phyloP scores from a whole-genome alignment of 306 rosid species.

The Begonia fuchsioides region DNA sequence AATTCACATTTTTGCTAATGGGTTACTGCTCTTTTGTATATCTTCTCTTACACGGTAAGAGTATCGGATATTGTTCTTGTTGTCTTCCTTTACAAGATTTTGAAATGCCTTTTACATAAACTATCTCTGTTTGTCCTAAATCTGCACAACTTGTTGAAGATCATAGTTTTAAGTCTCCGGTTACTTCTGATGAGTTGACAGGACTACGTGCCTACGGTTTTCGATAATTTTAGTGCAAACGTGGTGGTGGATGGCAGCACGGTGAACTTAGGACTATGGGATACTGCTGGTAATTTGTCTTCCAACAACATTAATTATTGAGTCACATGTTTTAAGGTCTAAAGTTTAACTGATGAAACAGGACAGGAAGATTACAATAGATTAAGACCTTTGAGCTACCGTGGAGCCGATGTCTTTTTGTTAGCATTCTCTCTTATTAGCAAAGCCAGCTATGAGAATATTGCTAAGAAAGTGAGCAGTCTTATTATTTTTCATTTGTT shows the following conservation, averaged over 20 bases:
- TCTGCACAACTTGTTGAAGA: no score
- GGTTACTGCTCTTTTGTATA: no score
- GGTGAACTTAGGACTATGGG: constrained; percentile 93
- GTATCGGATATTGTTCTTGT: no score
- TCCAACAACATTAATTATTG: neutral
- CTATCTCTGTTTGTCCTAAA: no score
- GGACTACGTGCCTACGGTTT: constrained; percentile 97
- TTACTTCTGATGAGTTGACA: constrained; percentile 14
- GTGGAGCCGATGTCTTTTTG: constrained; percentile 95
- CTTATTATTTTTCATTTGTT: neutral
- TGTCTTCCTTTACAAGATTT: no score
- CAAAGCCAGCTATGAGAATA: constrained; percentile 95
- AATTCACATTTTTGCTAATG: no score
- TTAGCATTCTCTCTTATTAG: constrained; percentile 92
- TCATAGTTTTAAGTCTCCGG: neutral
- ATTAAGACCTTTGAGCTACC: constrained; percentile 90
- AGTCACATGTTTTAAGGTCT: constrained; percentile 6
- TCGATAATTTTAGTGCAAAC: constrained; percentile 95
- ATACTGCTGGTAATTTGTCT: constrained; percentile 64
- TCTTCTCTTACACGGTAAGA: no score
- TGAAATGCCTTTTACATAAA: no score
- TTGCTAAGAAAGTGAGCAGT: constrained; percentile 74
- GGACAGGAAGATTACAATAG: constrained; percentile 99
- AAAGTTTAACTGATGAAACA: constrained; percentile 33
- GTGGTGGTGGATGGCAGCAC: constrained; percentile 98